phyloP scores from a whole-genome alignment of 495 filamentous ascomycete genomes.

The Xylaria flabelliformis region DNA sequence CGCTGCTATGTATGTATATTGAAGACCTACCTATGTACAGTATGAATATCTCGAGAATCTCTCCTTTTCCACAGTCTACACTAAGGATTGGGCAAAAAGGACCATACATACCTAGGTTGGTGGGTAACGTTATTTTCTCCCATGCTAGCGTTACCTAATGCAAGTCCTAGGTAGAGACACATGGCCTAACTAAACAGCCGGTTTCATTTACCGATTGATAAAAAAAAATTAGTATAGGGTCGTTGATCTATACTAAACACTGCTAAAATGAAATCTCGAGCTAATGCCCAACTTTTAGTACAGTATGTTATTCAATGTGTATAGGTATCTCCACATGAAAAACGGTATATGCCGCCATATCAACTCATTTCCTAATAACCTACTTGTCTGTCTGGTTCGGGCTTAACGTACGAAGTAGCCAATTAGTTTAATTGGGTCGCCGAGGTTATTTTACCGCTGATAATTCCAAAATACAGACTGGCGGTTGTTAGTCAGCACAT shows the following conservation, averaged over 20 bases:
- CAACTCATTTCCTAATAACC: too few species aligned
- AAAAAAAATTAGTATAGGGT: not conserved
- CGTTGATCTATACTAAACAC: not conserved
- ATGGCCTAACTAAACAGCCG: not conserved
- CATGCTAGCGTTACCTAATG: slow-evolving; percentile 6
- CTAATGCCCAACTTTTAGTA: not conserved
- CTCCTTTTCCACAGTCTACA: not conserved
- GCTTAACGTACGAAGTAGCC: not conserved
- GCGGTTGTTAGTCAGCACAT: not conserved
- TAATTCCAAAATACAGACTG: too few species aligned
- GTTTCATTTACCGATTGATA: not conserved
- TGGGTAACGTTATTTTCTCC: not conserved
- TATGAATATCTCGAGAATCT: not conserved
- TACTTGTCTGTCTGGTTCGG: not conserved
- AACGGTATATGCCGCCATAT: not conserved
- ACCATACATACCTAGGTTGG: not conserved
- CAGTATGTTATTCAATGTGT: not conserved
- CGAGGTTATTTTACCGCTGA: not conserved
- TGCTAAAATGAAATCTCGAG: not conserved
- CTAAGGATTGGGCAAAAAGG: not conserved
- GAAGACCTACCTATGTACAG: not conserved
- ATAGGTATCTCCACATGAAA: not conserved
- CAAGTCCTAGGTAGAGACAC: not conserved
- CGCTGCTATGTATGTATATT: not conserved
- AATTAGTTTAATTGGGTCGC: not conserved